These are phyloP conservation scores for Ilyonectria sp. DNA, from an alignment of 2,329 filamentous ascomycete species.

Conservation along the genomic window DNA sequence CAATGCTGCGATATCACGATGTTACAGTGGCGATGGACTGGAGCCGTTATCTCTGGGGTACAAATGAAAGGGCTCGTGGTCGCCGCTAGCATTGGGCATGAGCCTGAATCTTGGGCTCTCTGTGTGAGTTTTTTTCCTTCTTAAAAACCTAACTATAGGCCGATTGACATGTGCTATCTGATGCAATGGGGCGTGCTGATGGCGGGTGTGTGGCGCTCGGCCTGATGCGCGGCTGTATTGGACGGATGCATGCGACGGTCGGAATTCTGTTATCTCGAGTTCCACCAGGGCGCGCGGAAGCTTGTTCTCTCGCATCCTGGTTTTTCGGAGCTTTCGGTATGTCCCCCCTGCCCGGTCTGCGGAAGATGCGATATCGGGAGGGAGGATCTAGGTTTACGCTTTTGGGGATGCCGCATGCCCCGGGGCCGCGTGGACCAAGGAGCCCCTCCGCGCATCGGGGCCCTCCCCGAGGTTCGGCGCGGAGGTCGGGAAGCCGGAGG, in stretches of 20 bases:
- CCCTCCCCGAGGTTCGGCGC: not conserved
- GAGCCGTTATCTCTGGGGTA: not conserved
- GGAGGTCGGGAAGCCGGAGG: not conserved
- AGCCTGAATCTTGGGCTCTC: not conserved
- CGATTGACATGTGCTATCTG: slow-evolving; percentile 12
- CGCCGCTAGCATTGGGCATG: not conserved
- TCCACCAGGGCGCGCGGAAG: slow-evolving; percentile 3
- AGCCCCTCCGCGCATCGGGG: too few species aligned
- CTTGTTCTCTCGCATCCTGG: not conserved
- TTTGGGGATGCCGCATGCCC: too few species aligned
- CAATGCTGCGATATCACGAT: slow-evolving; percentile 11
- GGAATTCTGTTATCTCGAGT: slow-evolving; percentile 14
- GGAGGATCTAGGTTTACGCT: too few species aligned
- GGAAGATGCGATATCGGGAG: too few species aligned
- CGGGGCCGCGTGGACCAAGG: too few species aligned
- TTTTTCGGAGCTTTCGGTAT: not conserved
- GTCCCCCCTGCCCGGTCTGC: too few species aligned
- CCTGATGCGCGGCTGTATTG: slow-evolving; percentile 5
- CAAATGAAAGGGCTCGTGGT: not conserved
- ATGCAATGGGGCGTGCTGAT: slow-evolving; percentile 1
- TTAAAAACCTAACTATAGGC: not conserved
- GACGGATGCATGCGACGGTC: not conserved
- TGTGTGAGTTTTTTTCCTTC: not conserved
- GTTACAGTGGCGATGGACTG: too few species aligned
- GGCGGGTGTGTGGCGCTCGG: slow-evolving; percentile 9